These are phyloP conservation scores for Lactarius hatsudake DNA, from an alignment of 768 basidiomycete genomes.

Conservation along the genomic window DNA sequence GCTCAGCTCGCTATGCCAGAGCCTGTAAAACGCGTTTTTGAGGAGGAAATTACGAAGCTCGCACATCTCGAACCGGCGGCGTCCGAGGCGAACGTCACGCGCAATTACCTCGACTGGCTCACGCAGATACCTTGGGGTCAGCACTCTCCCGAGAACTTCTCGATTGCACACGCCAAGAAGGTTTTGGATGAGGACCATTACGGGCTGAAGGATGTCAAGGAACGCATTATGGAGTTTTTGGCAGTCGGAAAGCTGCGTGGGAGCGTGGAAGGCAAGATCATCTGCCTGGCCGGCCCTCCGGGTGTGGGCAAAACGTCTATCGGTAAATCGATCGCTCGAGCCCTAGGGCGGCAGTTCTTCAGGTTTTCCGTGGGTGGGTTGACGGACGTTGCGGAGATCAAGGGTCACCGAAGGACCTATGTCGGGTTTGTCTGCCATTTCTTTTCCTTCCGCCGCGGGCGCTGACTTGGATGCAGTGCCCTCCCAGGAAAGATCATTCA, in stretches of 20 bases:
- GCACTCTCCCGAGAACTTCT: slow-evolving; percentile 91
- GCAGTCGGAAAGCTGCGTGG: slow-evolving; percentile 94
- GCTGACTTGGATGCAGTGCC: slow-evolving; percentile 46
- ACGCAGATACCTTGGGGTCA: slow-evolving; percentile 97
- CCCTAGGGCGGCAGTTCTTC: slow-evolving; percentile 90
- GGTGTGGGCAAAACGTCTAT: slow-evolving; percentile 98
- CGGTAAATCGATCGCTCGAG: slow-evolving; percentile 91
- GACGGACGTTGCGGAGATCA: slow-evolving; percentile 98
- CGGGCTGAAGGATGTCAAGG: slow-evolving; percentile 87
- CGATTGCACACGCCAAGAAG: slow-evolving; percentile 72
- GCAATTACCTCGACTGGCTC: slow-evolving; percentile 93
- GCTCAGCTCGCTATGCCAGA: slow-evolving; percentile 84
- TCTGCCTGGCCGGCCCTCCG: slow-evolving; percentile 93
- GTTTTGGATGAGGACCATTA: slow-evolving; percentile 97
- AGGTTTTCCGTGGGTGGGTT: slow-evolving; percentile 95
- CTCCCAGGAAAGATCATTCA: slow-evolving; percentile 95
- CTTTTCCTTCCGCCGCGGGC: not conserved
- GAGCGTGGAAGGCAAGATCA: slow-evolving; percentile 95
- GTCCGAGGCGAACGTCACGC: slow-evolving; percentile 88
- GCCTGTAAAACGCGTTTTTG: slow-evolving; percentile 87
- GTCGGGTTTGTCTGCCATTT: slow-evolving; percentile 59
- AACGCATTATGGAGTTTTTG: slow-evolving; percentile 92
- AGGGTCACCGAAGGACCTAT: slow-evolving; percentile 97
- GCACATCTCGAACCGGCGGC: slow-evolving; percentile 87
- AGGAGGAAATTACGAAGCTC: slow-evolving; percentile 91